Evolutionary conservation across 108 stramenopile genomes (phyloP).

Genomic region (Schizochytrium sp.): DNA sequence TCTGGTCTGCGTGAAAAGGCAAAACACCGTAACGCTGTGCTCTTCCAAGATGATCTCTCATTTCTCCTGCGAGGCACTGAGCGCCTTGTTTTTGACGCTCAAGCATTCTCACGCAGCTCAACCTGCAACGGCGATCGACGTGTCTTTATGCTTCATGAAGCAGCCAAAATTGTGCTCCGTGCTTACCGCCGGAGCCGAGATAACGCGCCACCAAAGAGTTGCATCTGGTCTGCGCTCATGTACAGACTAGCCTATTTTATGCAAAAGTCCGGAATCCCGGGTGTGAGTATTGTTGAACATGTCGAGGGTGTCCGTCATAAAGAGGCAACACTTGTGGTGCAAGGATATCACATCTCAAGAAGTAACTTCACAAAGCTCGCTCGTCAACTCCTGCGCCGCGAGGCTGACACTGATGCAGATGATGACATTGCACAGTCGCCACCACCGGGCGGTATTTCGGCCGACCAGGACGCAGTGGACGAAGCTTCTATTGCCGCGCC

Average conservation of each 20-base stretch:
- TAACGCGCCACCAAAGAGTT: slow-evolving; percentile 13
- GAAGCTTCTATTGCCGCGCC: too few species aligned
- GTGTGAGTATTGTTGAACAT: slow-evolving; percentile 1
- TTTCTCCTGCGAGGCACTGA: not conserved
- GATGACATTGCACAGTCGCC: not conserved
- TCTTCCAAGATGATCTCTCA: slow-evolving; percentile 18
- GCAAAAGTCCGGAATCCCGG: not conserved
- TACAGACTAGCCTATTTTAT: not conserved
- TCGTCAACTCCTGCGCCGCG: not conserved
- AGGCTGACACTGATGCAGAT: not conserved
- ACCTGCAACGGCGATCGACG: slow-evolving; percentile 27
- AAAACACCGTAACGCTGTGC: slow-evolving; percentile 34
- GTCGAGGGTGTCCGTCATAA: slow-evolving; percentile 45
- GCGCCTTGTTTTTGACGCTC: not conserved
- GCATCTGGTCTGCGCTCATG: slow-evolving; percentile 61
- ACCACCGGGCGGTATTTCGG: too few species aligned
- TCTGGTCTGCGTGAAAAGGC: slow-evolving; percentile 14
- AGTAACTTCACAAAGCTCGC: slow-evolving; percentile 60
- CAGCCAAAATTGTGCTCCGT: slow-evolving; percentile 38
- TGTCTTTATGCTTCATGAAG: slow-evolving; percentile 18
- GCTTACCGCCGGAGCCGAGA: slow-evolving; percentile 20
- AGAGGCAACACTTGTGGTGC: not conserved
- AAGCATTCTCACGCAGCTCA: not conserved
- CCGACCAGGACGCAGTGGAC: too few species aligned
- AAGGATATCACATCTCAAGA: slow-evolving; percentile 50